phyloP scores from a whole-genome alignment of 495 filamentous ascomycete species.

The Neurospora discreta region DNA sequence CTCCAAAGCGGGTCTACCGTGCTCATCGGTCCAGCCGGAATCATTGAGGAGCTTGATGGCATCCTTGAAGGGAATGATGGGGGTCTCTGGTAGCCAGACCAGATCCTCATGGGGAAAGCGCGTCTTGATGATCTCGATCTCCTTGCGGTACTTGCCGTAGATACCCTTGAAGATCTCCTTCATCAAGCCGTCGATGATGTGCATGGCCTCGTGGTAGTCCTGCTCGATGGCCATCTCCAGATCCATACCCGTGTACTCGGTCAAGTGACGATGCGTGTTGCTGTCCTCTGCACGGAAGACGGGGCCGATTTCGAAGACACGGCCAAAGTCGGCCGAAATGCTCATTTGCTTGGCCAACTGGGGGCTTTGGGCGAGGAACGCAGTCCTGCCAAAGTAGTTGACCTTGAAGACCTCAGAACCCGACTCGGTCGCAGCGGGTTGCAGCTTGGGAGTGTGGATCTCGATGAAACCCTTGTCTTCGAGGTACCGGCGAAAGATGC shows the following conservation, averaged over 20 bases:
- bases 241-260: slow-evolving; percentile 92
- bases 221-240: slow-evolving; percentile 84
- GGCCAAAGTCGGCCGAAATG: slow-evolving; percentile 83
- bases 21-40: slow-evolving; percentile 66
- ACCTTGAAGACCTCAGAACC: slow-evolving; percentile 91
- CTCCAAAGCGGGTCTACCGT: slow-evolving; percentile 54
- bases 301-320: slow-evolving; percentile 83
- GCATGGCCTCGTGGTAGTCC: slow-evolving; percentile 86
- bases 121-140: slow-evolving; percentile 56
- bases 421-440: slow-evolving; percentile 82
- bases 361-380: slow-evolving; percentile 85
- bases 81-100: slow-evolving; percentile 70
- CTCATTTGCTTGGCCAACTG: slow-evolving; percentile 93
- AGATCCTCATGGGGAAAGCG: slow-evolving; percentile 50
- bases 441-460: slow-evolving; percentile 88
- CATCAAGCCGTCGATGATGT: slow-evolving; percentile 71
- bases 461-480: slow-evolving; percentile 71
- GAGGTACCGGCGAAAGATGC: slow-evolving; percentile 70
- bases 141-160: slow-evolving; percentile 53
- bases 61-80: slow-evolving; percentile 68
- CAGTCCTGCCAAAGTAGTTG: slow-evolving; percentile 82
- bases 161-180: slow-evolving; percentile 79
- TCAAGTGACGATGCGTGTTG: slow-evolving; percentile 92
- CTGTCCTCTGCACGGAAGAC: slow-evolving; percentile 98
- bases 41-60: slow-evolving; percentile 71